Evolutionary conservation across 805 yeast species (phyloP).

Genomic region (Zygosaccharomyces rouxii): DNA sequence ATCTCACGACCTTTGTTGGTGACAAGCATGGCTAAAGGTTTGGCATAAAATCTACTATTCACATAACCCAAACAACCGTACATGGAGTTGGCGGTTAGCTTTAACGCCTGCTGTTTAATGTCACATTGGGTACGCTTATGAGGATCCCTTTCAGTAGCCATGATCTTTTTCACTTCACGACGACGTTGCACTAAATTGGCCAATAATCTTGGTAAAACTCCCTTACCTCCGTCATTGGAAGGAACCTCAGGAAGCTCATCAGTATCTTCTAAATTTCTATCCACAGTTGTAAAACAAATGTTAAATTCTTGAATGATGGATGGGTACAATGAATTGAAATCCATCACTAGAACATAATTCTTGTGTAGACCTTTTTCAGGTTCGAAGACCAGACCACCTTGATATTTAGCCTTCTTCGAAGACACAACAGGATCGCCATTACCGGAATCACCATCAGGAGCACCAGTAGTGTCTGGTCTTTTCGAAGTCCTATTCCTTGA

Average conservation of each 20-base stretch:
- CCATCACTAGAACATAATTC: conserved; percentile 89
- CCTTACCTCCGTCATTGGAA: conserved; percentile 50
- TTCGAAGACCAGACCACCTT: conserved; percentile 94
- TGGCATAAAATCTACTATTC: conserved; percentile 89
- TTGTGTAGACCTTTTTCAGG: conserved; percentile 94
- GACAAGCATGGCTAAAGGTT: conserved; percentile 91
- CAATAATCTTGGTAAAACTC: conserved; percentile 82
- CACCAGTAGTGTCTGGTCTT: conserved; percentile 21
- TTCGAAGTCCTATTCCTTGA: conserved; percentile 35
- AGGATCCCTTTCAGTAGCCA: conserved; percentile 68
- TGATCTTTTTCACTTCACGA: conserved; percentile 80
- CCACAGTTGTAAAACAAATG: conserved; percentile 94
- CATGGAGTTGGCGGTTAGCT: conserved; percentile 98
- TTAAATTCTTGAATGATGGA: conserved; percentile 95
- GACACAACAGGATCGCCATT: conserved; percentile 42
- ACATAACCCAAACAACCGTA: conserved; percentile 96
- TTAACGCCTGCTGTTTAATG: conserved; percentile 91
- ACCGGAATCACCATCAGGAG: conserved; percentile 34
- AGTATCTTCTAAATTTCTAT: conserved; percentile 51
- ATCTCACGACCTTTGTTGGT: conserved; percentile 95
- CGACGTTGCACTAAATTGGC: conserved; percentile 85
- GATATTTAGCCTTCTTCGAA: conserved; percentile 66
- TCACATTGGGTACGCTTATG: conserved; percentile 80
- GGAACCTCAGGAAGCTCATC: conserved; percentile 73
- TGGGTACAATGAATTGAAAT: conserved; percentile 95